Base-by-base conservation (phyloP, 2,329 filamentous ascomycete genomes). In the Fusarium sp. region DNA sequence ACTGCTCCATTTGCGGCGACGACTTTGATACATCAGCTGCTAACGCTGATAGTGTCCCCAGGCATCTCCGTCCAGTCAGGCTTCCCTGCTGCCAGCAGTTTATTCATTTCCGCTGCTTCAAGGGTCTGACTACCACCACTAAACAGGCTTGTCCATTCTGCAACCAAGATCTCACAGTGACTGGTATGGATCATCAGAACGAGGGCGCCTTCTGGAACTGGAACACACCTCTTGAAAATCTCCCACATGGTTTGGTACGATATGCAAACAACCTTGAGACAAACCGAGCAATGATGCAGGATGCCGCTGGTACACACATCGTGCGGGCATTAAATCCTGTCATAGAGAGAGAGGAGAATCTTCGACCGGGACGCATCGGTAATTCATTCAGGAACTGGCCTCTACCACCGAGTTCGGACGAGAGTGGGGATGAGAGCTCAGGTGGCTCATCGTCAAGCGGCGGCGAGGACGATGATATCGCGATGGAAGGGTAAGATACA, bases 21-120 rank as follows among this genome's bases (percentile, higher is more conserved):
- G 43, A 51, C 14, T 66, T 69, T 9, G 33, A 63, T 42, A 14
- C 28, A 18, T 10, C 31, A 15, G 39, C 33, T 22, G 9, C 24
- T 11, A 14, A 7, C n/a, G 7, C 22, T 10, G 9, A 24, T 7
- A 24, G 22, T 24, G 18, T 52, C 24, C 68, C 65, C 3, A 14
- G 5, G 13, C 52, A 63, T 26, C 48, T 69, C n/a, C 44, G 48
- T 9, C 14, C 40, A 20, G 8, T 38, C 15, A 18, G n/a, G 24
- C 62, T 55, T 45, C 56, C 36, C 11, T 71, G 68, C 28, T 71
- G 68, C 33, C 8, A 13, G 5, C 45, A 71, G 17, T 38, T 55
- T 9, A 33, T 69, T 9, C 68, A 71, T 20, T 38, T 42, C 33
- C 45, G 66, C 34, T 71, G 66, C 34, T 57, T 64, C 49, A 71